A percentile compares a stretch with the other conserved stretches of the same genome.
Evolutionary conservation across 495 filamentous ascomycete genomes (phyloP).

Genomic region (Lentithecium fluviatile): DNA sequence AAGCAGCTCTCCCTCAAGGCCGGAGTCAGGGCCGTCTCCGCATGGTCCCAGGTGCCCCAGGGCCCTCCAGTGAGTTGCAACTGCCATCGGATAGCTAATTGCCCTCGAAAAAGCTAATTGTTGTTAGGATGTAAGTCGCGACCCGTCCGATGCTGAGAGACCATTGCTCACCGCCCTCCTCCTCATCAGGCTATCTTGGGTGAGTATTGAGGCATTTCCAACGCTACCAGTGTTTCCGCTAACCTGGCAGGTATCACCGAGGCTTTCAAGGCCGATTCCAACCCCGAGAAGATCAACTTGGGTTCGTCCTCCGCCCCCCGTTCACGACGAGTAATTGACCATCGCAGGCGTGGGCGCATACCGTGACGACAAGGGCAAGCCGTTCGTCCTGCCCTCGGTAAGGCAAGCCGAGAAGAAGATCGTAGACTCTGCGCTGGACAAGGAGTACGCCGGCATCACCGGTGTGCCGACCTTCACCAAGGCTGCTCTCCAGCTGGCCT

Average conservation of each 20-base stretch:
- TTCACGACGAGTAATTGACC: not conserved
- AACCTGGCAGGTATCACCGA: slow-evolving; percentile 76
- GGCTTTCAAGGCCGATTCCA: slow-evolving; percentile 94
- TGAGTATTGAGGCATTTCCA: slow-evolving; percentile 42
- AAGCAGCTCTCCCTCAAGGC: slow-evolving; percentile 47
- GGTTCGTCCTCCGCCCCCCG: slow-evolving; percentile 54
- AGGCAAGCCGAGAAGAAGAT: slow-evolving; percentile 84
- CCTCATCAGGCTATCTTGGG: slow-evolving; percentile 69
- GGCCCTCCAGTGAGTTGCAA: slow-evolving; percentile 80
- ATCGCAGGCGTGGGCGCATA: slow-evolving; percentile 70
- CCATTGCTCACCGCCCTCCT: slow-evolving; percentile 13
- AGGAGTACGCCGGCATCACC: slow-evolving; percentile 97
- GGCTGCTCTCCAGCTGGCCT: slow-evolving; percentile 85
- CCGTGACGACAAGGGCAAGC: slow-evolving; percentile 94
- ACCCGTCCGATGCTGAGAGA: slow-evolving; percentile 28
- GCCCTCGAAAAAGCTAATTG: slow-evolving; percentile 22
- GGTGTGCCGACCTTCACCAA: slow-evolving; percentile 91
- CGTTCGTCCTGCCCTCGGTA: slow-evolving; percentile 94
- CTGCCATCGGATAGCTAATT: slow-evolving; percentile 9
- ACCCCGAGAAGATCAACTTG: slow-evolving; percentile 94
- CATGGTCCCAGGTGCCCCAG: slow-evolving; percentile 87
- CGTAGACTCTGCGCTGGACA: slow-evolving; percentile 73
- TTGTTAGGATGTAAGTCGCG: slow-evolving; percentile 42
- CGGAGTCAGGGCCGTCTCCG: slow-evolving; percentile 69
- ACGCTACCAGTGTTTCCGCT: slow-evolving; percentile 1